A percentile compares a stretch with the other conserved stretches of the same genome.
Evolutionary conservation across 345 rosid species (phyloP).

Genomic region (Hevea brasiliensis): DNA sequence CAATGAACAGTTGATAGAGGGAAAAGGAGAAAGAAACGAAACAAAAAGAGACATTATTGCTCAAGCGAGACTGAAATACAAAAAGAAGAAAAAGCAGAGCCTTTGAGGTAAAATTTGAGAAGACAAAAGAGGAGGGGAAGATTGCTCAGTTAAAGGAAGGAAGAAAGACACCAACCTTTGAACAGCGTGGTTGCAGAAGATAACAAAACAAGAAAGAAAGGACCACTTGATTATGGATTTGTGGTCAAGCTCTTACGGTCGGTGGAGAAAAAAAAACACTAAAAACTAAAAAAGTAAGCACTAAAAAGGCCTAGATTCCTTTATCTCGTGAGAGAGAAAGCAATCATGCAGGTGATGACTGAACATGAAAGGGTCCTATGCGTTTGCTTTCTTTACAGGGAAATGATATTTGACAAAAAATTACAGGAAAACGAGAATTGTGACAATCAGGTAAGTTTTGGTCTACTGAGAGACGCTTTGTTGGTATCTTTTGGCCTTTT

Average conservation of each 20-base stretch:
- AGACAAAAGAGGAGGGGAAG: background rate
- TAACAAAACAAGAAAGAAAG: constrained; percentile 16
- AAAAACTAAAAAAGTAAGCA: background rate
- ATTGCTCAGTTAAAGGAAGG: background rate
- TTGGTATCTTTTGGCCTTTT: background rate
- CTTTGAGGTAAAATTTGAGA: background rate
- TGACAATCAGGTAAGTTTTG: background rate
- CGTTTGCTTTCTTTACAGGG: background rate
- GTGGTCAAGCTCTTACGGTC: constrained; percentile 2
- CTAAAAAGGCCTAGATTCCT: constrained; percentile 20
- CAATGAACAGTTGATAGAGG: background rate
- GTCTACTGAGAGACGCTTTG: background rate
- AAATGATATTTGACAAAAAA: too few species aligned
- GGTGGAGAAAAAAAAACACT: constrained; percentile 33
- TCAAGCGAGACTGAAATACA: background rate
- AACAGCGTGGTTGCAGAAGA: constrained; percentile 15
- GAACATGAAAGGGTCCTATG: background rate
- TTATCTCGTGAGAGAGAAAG: constrained; percentile 18
- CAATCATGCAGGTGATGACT: background rate
- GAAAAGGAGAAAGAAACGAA: constrained; percentile 13
- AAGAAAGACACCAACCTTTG: constrained; percentile 4
- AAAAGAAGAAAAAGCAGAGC: background rate
- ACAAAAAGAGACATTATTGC: background rate
- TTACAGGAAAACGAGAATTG: background rate
- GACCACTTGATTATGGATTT: constrained; percentile 15